Conservation (phyloP, 176 grass and related monocot genomes). For the Poa pratensis region DNA sequence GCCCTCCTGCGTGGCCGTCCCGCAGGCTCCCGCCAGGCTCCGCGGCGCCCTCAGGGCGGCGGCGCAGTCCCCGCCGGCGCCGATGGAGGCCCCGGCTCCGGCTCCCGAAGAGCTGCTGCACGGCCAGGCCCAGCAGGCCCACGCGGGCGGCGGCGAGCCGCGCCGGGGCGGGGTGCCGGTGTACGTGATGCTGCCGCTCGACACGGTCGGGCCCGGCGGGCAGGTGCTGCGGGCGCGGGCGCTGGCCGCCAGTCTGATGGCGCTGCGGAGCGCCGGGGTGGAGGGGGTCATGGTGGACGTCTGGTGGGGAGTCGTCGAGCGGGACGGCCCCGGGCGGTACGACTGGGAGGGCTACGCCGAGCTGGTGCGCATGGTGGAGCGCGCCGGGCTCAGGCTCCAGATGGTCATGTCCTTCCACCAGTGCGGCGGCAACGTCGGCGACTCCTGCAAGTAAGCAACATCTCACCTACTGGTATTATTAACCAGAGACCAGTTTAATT, state of each 20-base stretch:
- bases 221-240: conserved; percentile 53
- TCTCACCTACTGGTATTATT: not conserved
- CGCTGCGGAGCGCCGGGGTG: conserved; percentile 78
- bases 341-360: conserved; percentile 92
- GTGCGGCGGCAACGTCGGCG: conserved; percentile 93
- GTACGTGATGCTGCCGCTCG: conserved; percentile 96
- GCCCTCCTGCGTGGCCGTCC: conserved; percentile 38
- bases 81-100: conserved; percentile 4
- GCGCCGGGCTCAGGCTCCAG: conserved; percentile 79
- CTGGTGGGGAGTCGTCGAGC: conserved; percentile 96
- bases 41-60: conserved; percentile 13
- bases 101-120: conserved; percentile 49
- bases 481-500: too few species aligned
- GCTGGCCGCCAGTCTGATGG: conserved; percentile 77
- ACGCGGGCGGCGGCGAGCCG: not conserved
- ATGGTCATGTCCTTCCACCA: conserved; percentile 99
- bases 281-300: conserved; percentile 98
- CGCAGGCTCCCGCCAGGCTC: conserved; percentile 20
- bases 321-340: conserved; percentile 65
- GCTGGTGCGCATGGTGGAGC: conserved; percentile 82
- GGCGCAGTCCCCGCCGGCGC: not conserved
- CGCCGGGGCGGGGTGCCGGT: conserved; percentile 57
- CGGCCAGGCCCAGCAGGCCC: conserved; percentile 3
- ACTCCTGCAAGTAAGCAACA: conserved; percentile 86
- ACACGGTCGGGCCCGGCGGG: conserved; percentile 65